phyloP scores from a whole-genome alignment of 495 filamentous ascomycete species.

The Physcia stellaris region DNA sequence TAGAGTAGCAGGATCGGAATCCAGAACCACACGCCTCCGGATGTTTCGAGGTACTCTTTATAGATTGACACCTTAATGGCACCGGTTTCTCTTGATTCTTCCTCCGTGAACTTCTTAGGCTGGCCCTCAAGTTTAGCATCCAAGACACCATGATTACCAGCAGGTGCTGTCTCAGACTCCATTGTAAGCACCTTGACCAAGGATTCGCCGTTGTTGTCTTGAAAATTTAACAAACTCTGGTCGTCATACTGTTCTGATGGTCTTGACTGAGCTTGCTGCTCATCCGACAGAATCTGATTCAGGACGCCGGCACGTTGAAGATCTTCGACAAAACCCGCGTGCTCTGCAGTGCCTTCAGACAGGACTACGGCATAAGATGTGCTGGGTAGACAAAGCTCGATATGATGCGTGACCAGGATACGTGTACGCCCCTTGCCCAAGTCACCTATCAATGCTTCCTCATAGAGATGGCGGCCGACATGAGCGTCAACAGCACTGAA shows the following conservation, averaged over 20 bases:
- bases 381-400: conserved; percentile 52
- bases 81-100: conserved; percentile 56
- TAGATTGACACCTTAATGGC: conserved; percentile 51
- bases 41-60: conserved; percentile 45
- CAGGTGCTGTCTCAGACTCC: conserved; percentile 10
- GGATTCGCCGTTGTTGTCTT: conserved; percentile 19
- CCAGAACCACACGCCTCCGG: conserved; percentile 56
- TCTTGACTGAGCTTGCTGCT: conserved; percentile 24
- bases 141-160: conserved; percentile 12
- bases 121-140: conserved; percentile 15
- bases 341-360: conserved; percentile 47
- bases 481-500: conserved; percentile 65
- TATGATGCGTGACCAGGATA: conserved; percentile 72
- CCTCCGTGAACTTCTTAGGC: conserved; percentile 58
- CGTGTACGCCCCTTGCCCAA: conserved; percentile 57
- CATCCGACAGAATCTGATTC: conserved; percentile 43
- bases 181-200: conserved; percentile 29
- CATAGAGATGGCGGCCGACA: conserved; percentile 64
- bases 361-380: conserved; percentile 60
- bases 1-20: conserved; percentile 37
- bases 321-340: conserved; percentile 46
- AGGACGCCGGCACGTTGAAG: conserved; percentile 41
- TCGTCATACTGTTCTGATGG: conserved; percentile 9
- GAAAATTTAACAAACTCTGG: conserved; percentile 27
- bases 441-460: conserved; percentile 57